phyloP scores from a whole-genome alignment of 2,329 filamentous ascomycete species.

The Diplocarpon rosae region DNA sequence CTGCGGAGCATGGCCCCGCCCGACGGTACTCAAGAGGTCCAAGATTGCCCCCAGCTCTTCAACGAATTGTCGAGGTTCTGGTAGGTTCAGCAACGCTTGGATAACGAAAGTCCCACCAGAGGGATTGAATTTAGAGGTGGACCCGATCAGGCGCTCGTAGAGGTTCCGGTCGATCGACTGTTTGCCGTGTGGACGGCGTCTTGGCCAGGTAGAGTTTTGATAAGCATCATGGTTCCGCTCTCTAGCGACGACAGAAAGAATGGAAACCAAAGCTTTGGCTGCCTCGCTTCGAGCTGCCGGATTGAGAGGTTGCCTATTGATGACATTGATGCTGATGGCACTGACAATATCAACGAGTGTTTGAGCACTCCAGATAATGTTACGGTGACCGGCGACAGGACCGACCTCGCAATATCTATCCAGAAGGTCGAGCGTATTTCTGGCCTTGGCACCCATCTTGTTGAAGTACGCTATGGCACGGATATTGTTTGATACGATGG shows the following conservation, averaged over 20 bases:
- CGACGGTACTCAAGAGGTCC: conserved; percentile 8
- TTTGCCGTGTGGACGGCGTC: conserved; percentile 18
- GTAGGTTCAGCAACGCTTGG: conserved; percentile 19
- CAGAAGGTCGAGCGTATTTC: conserved; percentile 11
- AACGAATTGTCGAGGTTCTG: conserved; percentile 17
- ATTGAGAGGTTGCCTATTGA: conserved; percentile 14
- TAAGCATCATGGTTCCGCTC: conserved; percentile 21
- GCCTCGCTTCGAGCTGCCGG: conserved; percentile 14
- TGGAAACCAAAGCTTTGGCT: conserved; percentile 17
- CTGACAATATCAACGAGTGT: conserved; percentile 19
- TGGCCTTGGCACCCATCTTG: conserved; percentile 19
- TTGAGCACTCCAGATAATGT: conserved; percentile 22
- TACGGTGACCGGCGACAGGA: conserved; percentile 13
- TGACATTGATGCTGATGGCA: conserved; percentile 16
- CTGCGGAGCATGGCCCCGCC: conserved; percentile 15
- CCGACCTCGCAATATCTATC: conserved; percentile 21
- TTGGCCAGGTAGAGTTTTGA: conserved; percentile 11
- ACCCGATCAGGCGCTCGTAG: conserved; percentile 22
- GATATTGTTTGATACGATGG: conserved; percentile 15
- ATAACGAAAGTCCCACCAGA: conserved; percentile 20
- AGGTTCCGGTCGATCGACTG: conserved; percentile 21
- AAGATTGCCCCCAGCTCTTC: conserved; percentile 18
- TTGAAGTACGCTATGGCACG: conserved; percentile 19
- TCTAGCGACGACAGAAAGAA: conserved; percentile 19
- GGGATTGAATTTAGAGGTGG: conserved; percentile 9